A percentile compares a stretch with the other conserved stretches of the same genome.
Conservation (phyloP, 2,329 filamentous ascomycete genomes). For the Fusarium kyushuense region DNA sequence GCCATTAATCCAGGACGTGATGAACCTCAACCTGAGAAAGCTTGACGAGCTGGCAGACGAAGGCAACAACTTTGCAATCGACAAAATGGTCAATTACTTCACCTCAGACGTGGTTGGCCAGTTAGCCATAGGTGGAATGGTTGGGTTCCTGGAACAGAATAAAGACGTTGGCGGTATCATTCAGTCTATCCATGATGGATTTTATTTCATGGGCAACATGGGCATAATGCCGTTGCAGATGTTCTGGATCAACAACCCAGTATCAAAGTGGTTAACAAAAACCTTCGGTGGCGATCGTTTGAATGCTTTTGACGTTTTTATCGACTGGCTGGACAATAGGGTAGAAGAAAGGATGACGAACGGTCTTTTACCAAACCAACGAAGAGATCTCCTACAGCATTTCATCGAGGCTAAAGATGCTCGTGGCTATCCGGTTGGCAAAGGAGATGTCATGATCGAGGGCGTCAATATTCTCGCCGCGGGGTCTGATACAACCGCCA, state of each 20-base stretch:
- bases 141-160: conserved; percentile 23
- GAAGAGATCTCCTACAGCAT: conserved; percentile 20
- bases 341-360: conserved; percentile 19
- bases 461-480: conserved; percentile 27
- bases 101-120: conserved; percentile 24
- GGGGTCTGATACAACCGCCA: conserved; percentile 27
- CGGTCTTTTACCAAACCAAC: neutral
- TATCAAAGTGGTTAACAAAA: conserved; percentile 5
- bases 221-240: conserved; percentile 23
- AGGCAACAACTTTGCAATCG: neutral
- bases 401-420: conserved; percentile 27
- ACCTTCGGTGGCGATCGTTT: conserved; percentile 8
- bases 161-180: conserved; percentile 25
- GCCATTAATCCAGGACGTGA: conserved; percentile 11
- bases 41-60: conserved; percentile 4
- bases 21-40: conserved; percentile 21
- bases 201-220: conserved; percentile 34
- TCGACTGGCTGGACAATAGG: conserved; percentile 13
- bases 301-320: conserved; percentile 24
- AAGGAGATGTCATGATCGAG: conserved; percentile 27
- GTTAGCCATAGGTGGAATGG: conserved; percentile 20
- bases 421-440: neutral
- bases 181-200: conserved; percentile 27
- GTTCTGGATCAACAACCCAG: conserved; percentile 27
- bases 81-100: conserved; percentile 24